Evolutionary conservation across 2,329 filamentous ascomycete species (phyloP).

Genomic region (Cryphonectria parasitica): DNA sequence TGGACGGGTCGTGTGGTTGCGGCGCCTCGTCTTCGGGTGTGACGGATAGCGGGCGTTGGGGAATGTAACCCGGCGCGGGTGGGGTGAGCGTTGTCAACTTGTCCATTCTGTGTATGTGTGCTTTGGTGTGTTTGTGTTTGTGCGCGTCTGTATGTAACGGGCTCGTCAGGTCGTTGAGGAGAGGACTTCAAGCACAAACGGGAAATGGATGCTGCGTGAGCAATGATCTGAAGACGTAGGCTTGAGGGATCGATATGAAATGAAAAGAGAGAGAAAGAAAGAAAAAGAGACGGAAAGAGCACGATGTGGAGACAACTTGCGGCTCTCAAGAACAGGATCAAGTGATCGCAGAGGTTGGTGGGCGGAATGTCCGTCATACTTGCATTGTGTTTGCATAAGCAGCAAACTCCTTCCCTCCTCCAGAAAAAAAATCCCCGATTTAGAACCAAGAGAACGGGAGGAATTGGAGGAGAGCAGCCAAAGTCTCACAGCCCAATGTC

Average conservation of each 20-base stretch:
- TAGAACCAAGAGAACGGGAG: conserved; percentile 1
- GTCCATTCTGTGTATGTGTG: conserved; percentile 17
- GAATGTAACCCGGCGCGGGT: conserved; percentile 21
- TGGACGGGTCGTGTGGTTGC: background rate
- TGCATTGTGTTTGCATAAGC: conserved; percentile 1
- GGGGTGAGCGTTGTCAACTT: conserved; percentile 15
- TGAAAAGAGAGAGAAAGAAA: background rate
- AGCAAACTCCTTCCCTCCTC: background rate
- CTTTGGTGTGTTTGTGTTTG: background rate
- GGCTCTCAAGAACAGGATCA: background rate
- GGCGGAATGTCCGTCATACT: background rate
- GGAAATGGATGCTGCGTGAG: background rate
- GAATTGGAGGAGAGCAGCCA: conserved; percentile 6
- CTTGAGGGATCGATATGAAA: background rate
- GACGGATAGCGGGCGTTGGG: conserved; percentile 20
- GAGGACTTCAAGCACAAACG: background rate
- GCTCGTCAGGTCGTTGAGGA: background rate
- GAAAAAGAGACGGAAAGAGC: background rate
- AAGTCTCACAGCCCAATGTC: conserved; percentile 8
- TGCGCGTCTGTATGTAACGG: background rate
- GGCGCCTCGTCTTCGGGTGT: background rate
- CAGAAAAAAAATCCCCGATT: conserved; percentile 3
- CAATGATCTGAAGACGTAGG: background rate
- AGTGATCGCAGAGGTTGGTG: background rate
- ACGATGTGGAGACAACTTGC: background rate